Conservation (phyloP, 176 grass and related monocot genomes). For the Musa troglodytarum region DNA sequence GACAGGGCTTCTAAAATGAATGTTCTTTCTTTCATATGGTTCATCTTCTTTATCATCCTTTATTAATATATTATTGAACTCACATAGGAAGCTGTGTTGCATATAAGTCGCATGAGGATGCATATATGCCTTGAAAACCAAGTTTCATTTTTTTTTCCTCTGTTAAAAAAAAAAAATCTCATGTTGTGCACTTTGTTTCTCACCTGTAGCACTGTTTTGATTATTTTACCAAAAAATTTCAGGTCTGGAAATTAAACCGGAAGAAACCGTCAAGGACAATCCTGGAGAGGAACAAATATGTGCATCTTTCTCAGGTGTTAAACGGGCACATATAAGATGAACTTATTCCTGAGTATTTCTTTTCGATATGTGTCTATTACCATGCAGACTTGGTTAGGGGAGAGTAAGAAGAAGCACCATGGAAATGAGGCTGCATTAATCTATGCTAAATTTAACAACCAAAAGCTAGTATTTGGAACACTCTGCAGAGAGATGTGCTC, state of each 20-base stretch:
- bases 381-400: constrained; percentile 46
- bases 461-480: constrained; percentile 63
- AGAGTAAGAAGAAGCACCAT: constrained; percentile 37
- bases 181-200: too few relatives aligned
- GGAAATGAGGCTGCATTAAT: constrained; percentile 33
- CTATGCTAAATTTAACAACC: constrained; percentile 34
- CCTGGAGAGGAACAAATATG: constrained; percentile 47
- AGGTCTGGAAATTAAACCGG: constrained; percentile 83
- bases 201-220: not conserved
- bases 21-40: too few relatives aligned
- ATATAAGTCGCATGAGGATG: too few relatives aligned
- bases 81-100: too few relatives aligned
- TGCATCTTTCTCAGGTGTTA: constrained; percentile 76
- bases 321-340: not conserved
- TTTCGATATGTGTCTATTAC: not conserved
- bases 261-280: constrained; percentile 35
- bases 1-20: too few relatives aligned
- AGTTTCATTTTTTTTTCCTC: too few relatives aligned
- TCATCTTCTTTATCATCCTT: too few relatives aligned
- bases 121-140: too few relatives aligned
- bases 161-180: too few relatives aligned
- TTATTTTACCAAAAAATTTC: constrained; percentile 7
- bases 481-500: constrained; percentile 43
- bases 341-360: not conserved
- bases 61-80: too few relatives aligned